Evolutionary conservation across 2,329 filamentous ascomycete species (phyloP).

Genomic region (Microascus cirrosus): DNA sequence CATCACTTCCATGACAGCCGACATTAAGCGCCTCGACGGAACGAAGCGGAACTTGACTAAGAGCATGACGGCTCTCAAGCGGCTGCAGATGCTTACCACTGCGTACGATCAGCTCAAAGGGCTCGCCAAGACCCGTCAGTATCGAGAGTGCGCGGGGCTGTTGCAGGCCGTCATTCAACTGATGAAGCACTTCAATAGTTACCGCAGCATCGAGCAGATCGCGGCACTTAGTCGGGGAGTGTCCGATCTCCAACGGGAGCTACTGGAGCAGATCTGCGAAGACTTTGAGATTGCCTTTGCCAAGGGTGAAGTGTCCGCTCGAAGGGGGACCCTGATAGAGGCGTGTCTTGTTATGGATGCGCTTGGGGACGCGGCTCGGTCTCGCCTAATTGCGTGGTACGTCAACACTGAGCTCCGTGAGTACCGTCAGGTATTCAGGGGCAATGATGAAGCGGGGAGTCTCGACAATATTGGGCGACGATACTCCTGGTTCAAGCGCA

Average conservation of each 20-base stretch:
- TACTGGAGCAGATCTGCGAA: conserved; percentile 96
- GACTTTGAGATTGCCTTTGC: conserved; percentile 95
- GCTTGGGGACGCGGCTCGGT: conserved; percentile 74
- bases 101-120: conserved; percentile 93
- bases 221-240: conserved; percentile 87
- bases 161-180: conserved; percentile 93
- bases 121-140: conserved; percentile 76
- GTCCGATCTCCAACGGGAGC: conserved; percentile 80
- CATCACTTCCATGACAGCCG: conserved; percentile 97
- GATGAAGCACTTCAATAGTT: conserved; percentile 97
- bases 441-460: conserved; percentile 91
- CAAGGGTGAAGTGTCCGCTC: conserved; percentile 67
- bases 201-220: conserved; percentile 95
- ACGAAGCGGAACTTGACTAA: conserved; percentile 94
- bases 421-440: conserved; percentile 89
- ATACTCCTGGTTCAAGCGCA: conserved; percentile 94
- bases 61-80: conserved; percentile 95
- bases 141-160: conserved; percentile 86
- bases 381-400: conserved; percentile 86
- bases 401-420: conserved; percentile 94
- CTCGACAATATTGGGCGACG: conserved; percentile 91
- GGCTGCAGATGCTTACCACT: conserved; percentile 95
- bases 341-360: conserved; percentile 92
- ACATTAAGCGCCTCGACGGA: conserved; percentile 93
- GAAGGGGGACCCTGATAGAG: conserved; percentile 64